Conservation (phyloP, 305 asterid species). For the Fraxinus baroniana region DNA sequence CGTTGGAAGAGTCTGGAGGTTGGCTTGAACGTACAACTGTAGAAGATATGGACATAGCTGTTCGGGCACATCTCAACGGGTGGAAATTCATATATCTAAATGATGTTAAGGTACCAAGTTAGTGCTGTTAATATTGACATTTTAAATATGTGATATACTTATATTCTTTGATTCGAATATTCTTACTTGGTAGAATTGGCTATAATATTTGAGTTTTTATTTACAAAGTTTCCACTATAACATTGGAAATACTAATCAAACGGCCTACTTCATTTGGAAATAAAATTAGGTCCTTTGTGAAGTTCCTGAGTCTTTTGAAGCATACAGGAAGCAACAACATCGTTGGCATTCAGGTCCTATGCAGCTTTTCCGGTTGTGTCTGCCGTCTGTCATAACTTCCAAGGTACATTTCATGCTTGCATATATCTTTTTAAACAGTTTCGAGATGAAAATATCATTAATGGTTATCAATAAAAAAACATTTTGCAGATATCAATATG, state of each 20-base stretch:
- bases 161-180: not conserved
- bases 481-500: constrained; percentile 50
- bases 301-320: constrained; percentile 71
- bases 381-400: constrained; percentile 50
- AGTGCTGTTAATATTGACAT: not conserved
- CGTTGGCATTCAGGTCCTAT: constrained; percentile 80
- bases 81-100: constrained; percentile 57
- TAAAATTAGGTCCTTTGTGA: constrained; percentile 31
- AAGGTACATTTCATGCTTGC: constrained; percentile 39
- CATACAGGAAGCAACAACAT: constrained; percentile 66
- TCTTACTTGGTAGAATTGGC: not conserved
- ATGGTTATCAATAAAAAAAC: not conserved
- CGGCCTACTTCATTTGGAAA: not conserved
- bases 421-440: not conserved
- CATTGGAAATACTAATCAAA: not conserved
- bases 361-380: constrained; percentile 68
- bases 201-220: not conserved
- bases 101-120: constrained; percentile 41
- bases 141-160: not conserved
- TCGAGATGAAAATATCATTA: not conserved
- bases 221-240: not conserved
- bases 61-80: constrained; percentile 54
- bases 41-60: constrained; percentile 56
- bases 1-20: constrained; percentile 61
- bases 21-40: constrained; percentile 26